These are phyloP conservation scores for Psilocybe tampanensis DNA, from an alignment of 768 basidiomycete genomes.

Conservation along the genomic window DNA sequence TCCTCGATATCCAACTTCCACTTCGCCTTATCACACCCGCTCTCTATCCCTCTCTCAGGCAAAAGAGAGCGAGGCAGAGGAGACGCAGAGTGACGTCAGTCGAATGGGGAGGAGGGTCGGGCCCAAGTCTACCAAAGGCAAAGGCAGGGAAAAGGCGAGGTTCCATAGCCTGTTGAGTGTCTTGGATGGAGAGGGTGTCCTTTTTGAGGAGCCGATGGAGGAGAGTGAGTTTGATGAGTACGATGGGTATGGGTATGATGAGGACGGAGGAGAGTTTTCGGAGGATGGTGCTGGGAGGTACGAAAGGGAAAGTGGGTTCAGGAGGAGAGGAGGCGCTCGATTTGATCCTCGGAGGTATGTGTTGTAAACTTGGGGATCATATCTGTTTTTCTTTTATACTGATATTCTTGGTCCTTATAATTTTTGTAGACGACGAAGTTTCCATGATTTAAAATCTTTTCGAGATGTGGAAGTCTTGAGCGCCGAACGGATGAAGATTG, in stretches of 20 bases:
- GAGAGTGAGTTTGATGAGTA: slow-evolving; percentile 21
- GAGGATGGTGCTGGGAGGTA: slow-evolving; percentile 10
- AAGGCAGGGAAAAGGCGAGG: slow-evolving; percentile 25
- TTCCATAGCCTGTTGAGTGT: slow-evolving; percentile 32
- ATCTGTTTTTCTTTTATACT: no score
- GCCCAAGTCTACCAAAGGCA: slow-evolving; percentile 12
- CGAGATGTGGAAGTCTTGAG: slow-evolving; percentile 49
- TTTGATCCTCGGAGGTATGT: slow-evolving; percentile 33
- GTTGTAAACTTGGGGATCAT: no score
- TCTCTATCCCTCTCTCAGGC: no score
- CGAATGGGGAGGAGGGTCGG: slow-evolving; percentile 6
- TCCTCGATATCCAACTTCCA: no score
- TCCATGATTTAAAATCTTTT: slow-evolving; percentile 61
- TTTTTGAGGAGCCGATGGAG: slow-evolving; percentile 23
- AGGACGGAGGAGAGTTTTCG: slow-evolving; percentile 18
- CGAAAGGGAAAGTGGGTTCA: slow-evolving; percentile 15
- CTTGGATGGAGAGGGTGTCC: slow-evolving; percentile 26
- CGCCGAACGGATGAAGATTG: slow-evolving; percentile 70
- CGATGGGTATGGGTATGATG: slow-evolving; percentile 12
- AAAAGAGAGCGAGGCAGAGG: slow-evolving; percentile 13
- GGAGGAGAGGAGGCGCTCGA: slow-evolving; percentile 15
- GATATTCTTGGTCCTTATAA: slow-evolving; percentile 6
- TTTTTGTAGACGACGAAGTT: slow-evolving; percentile 56
- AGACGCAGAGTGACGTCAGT: slow-evolving; percentile 18
- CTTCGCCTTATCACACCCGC: no score